Evolutionary conservation across 441 rosid genomes (phyloP).

Genomic region (Eruca vesicaria): DNA sequence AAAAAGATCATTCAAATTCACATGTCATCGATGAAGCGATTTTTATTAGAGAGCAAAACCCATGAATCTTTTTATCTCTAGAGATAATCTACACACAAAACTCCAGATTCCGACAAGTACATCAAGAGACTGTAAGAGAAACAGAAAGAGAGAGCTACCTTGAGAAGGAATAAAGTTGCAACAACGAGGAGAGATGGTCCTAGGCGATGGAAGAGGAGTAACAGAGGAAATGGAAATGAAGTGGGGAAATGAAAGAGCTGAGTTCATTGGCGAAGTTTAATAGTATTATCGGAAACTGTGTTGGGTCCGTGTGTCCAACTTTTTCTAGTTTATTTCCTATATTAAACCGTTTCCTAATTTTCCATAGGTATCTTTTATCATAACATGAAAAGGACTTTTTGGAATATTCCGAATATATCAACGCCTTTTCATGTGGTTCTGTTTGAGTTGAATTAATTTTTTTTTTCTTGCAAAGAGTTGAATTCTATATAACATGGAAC

Average conservation of each 20-base stretch:
- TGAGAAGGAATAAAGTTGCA: constrained; percentile 7
- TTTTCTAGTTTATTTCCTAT: neutral
- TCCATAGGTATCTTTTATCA: neutral
- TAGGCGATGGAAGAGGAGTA: constrained; percentile 1
- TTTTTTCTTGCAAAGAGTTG: too few relatives aligned
- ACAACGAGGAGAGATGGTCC: neutral
- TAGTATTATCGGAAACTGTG: neutral
- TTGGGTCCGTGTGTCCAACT: constrained; percentile 8
- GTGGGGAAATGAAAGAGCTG: constrained; percentile 8
- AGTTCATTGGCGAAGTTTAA: constrained; percentile 2
- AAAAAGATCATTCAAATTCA: neutral
- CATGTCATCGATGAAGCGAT: neutral
- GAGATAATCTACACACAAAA: neutral
- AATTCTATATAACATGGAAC: too few relatives aligned
- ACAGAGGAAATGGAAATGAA: constrained; percentile 17
- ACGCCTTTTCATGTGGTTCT: too few relatives aligned
- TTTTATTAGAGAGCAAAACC: neutral
- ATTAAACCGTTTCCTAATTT: neutral
- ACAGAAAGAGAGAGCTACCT: constrained; percentile 1
- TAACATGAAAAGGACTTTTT: neutral
- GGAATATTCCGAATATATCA: too few relatives aligned
- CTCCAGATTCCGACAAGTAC: neutral
- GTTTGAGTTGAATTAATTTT: too few relatives aligned
- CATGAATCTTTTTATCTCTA: neutral
- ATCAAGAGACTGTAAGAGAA: neutral